Base-by-base conservation (phyloP, 495 filamentous ascomycete genomes). In the Thermothielavioides terrestris region DNA sequence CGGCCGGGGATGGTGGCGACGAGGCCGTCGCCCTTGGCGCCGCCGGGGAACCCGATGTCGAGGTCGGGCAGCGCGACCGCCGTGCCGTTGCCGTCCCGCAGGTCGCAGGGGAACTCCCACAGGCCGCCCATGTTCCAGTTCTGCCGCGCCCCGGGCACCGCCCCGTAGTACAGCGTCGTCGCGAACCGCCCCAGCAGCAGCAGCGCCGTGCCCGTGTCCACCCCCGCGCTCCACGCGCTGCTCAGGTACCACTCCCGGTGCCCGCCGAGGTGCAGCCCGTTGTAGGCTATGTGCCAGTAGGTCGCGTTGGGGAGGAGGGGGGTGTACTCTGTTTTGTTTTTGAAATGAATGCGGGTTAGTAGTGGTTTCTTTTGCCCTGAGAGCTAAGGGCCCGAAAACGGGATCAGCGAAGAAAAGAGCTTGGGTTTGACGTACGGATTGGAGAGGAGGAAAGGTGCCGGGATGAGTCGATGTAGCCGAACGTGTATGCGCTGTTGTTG, bases 151-250 rank as follows among this genome's bases (percentile, higher is more conserved):
- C 78, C 76, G 7, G 78, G 77, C 30, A 88, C 82, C 18, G 70
- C 68, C 52, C 66, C 60, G 64, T 87, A 90, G 64, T 89, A 84
- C 17, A 70, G 73, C 57, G 77, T 47, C 56, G 79, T 81, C 4
- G 76, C 71, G 3, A 60, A 63, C 52, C 83, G 77, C 31, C 78
- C 69, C n/a, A 88, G 71, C 38, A 89, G 75, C 11, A 82, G 73
- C 32, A 89, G 68, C 8, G 84, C 82, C 12, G 84, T 87, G 43
- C 84, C 86, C 2, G 86, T 90, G 65, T 90, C 86, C 43, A 79
- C 77, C 47, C 89, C 87, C 45, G 81, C 81, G 17, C 66, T 4
- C 71, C 68, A 64, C 5, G 49, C n/a, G n/a, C n/a, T 26, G 31
- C 3, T 1, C 9, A 61, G 49, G 50, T 67, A 71, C 57, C 67